A percentile compares a stretch with the other conserved stretches of the same genome.
Evolutionary conservation across 345 rosid species (phyloP).

Genomic region (Aurinia saxatilis): DNA sequence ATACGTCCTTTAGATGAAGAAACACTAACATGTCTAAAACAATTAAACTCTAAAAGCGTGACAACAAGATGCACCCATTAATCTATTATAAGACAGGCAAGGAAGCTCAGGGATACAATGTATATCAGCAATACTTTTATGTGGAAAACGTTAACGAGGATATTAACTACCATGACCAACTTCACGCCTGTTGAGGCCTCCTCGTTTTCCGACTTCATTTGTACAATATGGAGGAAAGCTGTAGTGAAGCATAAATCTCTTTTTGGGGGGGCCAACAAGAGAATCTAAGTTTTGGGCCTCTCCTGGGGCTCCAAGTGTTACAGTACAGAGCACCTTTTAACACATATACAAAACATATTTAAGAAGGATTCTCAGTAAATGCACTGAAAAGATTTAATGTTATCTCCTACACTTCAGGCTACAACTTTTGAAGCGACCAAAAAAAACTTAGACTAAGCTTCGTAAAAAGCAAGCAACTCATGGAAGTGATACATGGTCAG

Average conservation of each 20-base stretch:
- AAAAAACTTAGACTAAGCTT: not conserved
- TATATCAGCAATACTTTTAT: not conserved
- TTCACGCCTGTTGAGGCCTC: slow-evolving; percentile 97
- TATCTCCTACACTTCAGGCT: not conserved
- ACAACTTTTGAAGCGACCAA: not conserved
- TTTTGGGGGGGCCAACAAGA: slow-evolving; percentile 80
- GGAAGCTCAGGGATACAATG: not conserved
- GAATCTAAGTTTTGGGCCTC: slow-evolving; percentile 88
- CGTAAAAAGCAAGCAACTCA: not conserved
- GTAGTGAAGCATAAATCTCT: slow-evolving; percentile 98
- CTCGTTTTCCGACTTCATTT: slow-evolving; percentile 87
- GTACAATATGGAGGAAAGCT: slow-evolving; percentile 94
- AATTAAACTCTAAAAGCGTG: not conserved
- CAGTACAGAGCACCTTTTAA: slow-evolving; percentile 81
- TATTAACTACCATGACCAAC: slow-evolving; percentile 80
- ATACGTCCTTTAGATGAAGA: not conserved
- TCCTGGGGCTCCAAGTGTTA: slow-evolving; percentile 88
- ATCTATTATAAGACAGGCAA: not conserved
- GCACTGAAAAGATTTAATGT: not conserved
- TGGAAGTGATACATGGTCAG: not conserved
- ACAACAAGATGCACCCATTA: not conserved
- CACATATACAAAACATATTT: not conserved
- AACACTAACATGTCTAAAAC: not conserved
- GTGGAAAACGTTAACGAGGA: not conserved
- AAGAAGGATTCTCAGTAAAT: not conserved